phyloP scores from a whole-genome alignment of 2,329 filamentous ascomycete genomes.

The Lasiodiplodia sp. region DNA sequence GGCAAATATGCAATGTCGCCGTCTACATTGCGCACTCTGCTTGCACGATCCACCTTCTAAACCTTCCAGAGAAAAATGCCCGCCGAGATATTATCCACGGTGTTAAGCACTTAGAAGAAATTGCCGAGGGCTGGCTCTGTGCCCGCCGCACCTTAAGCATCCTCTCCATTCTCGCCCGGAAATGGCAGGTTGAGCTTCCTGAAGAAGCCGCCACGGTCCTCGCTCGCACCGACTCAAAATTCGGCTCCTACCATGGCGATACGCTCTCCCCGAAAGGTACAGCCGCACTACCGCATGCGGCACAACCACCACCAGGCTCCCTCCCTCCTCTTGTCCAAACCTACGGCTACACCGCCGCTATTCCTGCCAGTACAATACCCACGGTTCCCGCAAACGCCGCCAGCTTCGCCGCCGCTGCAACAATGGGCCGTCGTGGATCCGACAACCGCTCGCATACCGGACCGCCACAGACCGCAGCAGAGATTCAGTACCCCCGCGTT shows the following conservation, averaged over 20 bases:
- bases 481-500: constrained; percentile 20
- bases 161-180: constrained; percentile 81
- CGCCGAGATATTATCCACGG: constrained; percentile 89
- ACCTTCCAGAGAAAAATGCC: constrained; percentile 90
- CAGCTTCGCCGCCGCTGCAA: neutral
- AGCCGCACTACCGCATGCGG: constrained; percentile 31
- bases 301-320: constrained; percentile 16
- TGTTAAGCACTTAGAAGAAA: constrained; percentile 90
- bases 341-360: constrained; percentile 13
- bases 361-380: neutral
- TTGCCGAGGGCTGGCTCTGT: constrained; percentile 93
- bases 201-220: constrained; percentile 81
- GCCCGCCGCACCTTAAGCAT: constrained; percentile 86
- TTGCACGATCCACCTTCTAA: constrained; percentile 92
- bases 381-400: neutral
- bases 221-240: constrained; percentile 80
- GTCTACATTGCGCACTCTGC: constrained; percentile 96
- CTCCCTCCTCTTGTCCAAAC: constrained; percentile 13
- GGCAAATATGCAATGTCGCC: constrained; percentile 94
- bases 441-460: constrained; percentile 34
- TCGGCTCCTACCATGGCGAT: constrained; percentile 65
- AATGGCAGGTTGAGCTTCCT: constrained; percentile 88
- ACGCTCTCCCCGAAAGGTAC: constrained; percentile 27
- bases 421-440: constrained; percentile 4
- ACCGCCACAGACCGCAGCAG: constrained; percentile 3